Conservation (phyloP, 83 land plant genomes). For the Isoetes engelmannii region DNA sequence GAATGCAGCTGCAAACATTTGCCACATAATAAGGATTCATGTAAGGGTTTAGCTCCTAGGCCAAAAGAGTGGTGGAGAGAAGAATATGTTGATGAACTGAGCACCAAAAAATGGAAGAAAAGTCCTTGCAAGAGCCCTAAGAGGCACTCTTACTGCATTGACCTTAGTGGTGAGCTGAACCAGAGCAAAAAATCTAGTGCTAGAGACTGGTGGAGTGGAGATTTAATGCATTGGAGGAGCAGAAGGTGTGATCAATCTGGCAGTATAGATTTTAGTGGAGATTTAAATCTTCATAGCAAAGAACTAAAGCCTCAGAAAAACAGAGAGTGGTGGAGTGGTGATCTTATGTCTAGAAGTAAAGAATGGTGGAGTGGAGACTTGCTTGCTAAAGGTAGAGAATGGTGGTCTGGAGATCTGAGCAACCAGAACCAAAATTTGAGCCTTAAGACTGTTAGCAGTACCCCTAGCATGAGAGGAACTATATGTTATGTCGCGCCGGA, state of each 20-base stretch:
- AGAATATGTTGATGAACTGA: slow-evolving; percentile 74
- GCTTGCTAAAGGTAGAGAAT: slow-evolving; percentile 18
- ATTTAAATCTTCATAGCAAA: slow-evolving; percentile 2
- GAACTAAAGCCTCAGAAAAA: not conserved
- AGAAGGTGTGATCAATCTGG: no score
- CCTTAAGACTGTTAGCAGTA: slow-evolving; percentile 56
- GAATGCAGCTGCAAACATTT: slow-evolving; percentile 50
- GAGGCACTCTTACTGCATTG: no score
- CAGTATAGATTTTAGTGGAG: not conserved
- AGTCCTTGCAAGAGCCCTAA: not conserved
- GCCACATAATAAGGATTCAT: slow-evolving; percentile 23
- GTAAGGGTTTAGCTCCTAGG: no score
- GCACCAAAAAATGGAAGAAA: slow-evolving; percentile 40
- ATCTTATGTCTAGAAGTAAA: not conserved
- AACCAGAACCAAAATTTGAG: slow-evolving; percentile 14
- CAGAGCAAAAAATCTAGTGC: not conserved
- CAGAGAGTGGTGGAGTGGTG: not conserved
- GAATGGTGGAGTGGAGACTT: slow-evolving; percentile 19
- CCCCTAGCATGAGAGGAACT: slow-evolving; percentile 96
- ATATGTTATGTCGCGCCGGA: slow-evolving; percentile 96
- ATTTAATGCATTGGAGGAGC: not conserved
- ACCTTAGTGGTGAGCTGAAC: no score
- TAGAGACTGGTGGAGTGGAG: slow-evolving; percentile 1
- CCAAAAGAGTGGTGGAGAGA: slow-evolving; percentile 94
- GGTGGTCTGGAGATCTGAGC: slow-evolving; percentile 45